Percentiles rank a stretch among this genome's conserved stretches.
Conservation (phyloP, 345 rosid genomes). For the Odontarrhena argentea region DNA sequence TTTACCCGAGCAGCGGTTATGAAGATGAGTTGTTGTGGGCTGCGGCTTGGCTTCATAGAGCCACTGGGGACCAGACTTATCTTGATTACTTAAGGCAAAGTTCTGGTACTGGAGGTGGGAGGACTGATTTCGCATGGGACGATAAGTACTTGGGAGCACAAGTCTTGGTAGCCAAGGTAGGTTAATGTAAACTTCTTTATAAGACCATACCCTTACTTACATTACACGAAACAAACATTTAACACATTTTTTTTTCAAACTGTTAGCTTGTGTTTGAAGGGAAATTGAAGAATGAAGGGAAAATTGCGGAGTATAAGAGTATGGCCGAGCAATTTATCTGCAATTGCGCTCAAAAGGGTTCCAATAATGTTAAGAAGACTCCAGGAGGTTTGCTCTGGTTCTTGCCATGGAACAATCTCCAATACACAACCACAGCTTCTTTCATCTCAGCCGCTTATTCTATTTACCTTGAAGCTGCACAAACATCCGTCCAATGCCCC, state of each 20-base stretch:
- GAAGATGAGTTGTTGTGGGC: constrained; percentile 94
- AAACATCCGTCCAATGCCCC: constrained; percentile 45
- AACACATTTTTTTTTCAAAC: constrained; percentile 2
- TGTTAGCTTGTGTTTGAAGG: constrained; percentile 71
- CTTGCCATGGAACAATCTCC: constrained; percentile 54
- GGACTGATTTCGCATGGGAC: constrained; percentile 84
- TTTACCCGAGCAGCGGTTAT: constrained; percentile 52
- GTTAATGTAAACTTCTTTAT: neutral
- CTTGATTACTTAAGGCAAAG: constrained; percentile 67
- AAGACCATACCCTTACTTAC: neutral
- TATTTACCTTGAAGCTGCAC: constrained; percentile 48
- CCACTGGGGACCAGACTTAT: constrained; percentile 70
- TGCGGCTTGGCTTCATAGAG: constrained; percentile 90
- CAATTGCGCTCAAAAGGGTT: constrained; percentile 78
- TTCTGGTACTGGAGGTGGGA: constrained; percentile 62
- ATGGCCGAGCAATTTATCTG: constrained; percentile 92
- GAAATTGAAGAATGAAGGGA: constrained; percentile 35
- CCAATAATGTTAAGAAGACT: constrained; percentile 41
- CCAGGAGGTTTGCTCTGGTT: constrained; percentile 72
- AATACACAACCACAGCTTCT: constrained; percentile 54
- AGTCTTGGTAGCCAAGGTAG: constrained; percentile 85
- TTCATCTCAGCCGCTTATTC: constrained; percentile 48
- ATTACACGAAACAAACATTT: neutral
- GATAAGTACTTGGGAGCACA: constrained; percentile 89
- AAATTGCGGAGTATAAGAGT: constrained; percentile 68